Percentiles rank a stretch among this genome's conserved stretches.
Evolutionary conservation across 2,329 filamentous ascomycete genomes (phyloP).

Genomic region (Sclerotinia spermophila): DNA sequence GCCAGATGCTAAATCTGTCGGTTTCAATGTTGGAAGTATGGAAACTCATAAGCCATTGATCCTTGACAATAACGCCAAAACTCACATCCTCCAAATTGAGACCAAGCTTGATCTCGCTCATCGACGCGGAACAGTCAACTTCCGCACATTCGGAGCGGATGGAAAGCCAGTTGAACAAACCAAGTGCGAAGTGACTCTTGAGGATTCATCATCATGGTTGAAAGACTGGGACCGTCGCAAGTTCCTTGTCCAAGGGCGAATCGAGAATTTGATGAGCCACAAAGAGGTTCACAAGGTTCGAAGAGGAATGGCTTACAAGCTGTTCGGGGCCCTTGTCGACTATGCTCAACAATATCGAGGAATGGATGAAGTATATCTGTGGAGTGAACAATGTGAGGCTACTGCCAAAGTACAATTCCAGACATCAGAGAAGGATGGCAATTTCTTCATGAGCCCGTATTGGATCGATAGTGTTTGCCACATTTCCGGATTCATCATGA

Average conservation of each 20-base stretch:
- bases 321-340: conserved; percentile 54
- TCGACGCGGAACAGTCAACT: conserved; percentile 20
- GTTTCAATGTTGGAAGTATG: conserved; percentile 59
- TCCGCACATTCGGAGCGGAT: conserved; percentile 20
- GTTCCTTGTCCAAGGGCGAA: conserved; percentile 36
- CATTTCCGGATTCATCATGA: conserved; percentile 59
- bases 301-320: conserved; percentile 71
- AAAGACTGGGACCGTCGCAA: conserved; percentile 19
- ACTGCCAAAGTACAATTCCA: conserved; percentile 46
- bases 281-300: conserved; percentile 62
- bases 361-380: conserved; percentile 54
- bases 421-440: conserved; percentile 47
- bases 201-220: conserved; percentile 16
- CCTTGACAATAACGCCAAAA: conserved; percentile 33
- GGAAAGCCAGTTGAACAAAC: conserved; percentile 21
- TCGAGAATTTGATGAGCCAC: conserved; percentile 39
- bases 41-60: conserved; percentile 69
- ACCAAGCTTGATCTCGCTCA: conserved; percentile 23
- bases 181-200: conserved; percentile 18
- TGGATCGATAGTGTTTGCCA: conserved; percentile 59
- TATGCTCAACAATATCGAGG: conserved; percentile 51
- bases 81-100: conserved; percentile 23
- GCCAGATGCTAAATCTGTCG: conserved; percentile 39
- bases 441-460: conserved; percentile 53
- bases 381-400: conserved; percentile 46